These are phyloP conservation scores for Nicotiana benthamiana DNA, from an alignment of 257 asterid species.

Conservation along the genomic window DNA sequence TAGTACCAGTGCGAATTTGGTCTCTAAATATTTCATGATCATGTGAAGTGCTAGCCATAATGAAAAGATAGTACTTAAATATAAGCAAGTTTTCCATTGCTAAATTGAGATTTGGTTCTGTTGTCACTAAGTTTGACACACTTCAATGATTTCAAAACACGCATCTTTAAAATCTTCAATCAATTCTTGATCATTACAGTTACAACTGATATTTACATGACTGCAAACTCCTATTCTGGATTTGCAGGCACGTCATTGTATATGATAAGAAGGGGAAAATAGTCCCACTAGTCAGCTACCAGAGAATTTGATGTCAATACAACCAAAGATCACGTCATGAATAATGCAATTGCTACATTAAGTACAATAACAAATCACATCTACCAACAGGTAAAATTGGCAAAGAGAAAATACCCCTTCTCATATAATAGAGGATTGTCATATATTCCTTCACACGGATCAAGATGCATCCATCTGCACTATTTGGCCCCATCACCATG, in stretches of 20 bases:
- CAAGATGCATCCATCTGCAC: slow-evolving; percentile 99
- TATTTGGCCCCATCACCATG: slow-evolving; percentile 10
- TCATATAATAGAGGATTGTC: slow-evolving; percentile 90
- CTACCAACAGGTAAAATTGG: neutral
- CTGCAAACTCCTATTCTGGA: neutral
- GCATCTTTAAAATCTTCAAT: neutral
- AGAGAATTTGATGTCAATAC: neutral
- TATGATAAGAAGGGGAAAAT: neutral
- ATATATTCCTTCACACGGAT: slow-evolving; percentile 94
- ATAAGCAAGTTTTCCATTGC: neutral
- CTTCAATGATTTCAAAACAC: neutral
- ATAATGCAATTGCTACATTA: neutral
- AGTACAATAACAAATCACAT: neutral
- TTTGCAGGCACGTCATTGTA: neutral
- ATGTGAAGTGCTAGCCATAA: neutral
- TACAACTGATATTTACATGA: neutral
- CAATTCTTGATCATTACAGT: neutral
- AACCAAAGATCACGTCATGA: neutral
- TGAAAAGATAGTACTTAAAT: neutral
- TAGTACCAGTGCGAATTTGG: neutral
- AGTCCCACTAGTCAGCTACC: neutral
- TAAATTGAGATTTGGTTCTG: neutral
- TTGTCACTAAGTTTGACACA: neutral
- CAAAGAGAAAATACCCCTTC: slow-evolving; percentile 63
- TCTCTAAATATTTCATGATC: neutral